These are phyloP conservation scores for Colletotrichum caudatum DNA, from an alignment of 2,329 filamentous ascomycete species.

Conservation along the genomic window DNA sequence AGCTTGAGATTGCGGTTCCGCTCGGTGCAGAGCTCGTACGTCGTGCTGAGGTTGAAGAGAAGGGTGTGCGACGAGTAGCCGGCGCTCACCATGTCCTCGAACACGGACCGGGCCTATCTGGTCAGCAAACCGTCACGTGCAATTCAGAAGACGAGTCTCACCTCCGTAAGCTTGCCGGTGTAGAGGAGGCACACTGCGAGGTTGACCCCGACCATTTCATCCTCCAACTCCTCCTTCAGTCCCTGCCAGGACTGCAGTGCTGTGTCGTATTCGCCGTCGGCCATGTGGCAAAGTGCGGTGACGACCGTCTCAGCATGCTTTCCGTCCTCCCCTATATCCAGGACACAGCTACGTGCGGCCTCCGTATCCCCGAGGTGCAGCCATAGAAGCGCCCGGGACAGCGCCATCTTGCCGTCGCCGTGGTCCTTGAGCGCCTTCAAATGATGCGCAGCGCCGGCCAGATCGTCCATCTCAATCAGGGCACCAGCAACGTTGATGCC, in stretches of 20 bases:
- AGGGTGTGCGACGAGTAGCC: conserved; percentile 80
- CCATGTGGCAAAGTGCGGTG: conserved; percentile 79
- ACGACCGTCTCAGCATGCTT: conserved; percentile 64
- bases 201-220: conserved; percentile 84
- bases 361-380: conserved; percentile 82
- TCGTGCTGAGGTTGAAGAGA: conserved; percentile 89
- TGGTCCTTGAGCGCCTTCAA: conserved; percentile 68
- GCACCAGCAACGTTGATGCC: conserved; percentile 76
- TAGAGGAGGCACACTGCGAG: conserved; percentile 88
- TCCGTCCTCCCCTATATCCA: conserved; percentile 44
- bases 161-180: conserved; percentile 79
- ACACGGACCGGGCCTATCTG: conserved; percentile 69
- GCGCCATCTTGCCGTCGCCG: conserved; percentile 55
- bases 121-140: conserved; percentile 45
- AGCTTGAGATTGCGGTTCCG: conserved; percentile 77
- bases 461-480: conserved; percentile 87
- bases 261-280: conserved; percentile 77
- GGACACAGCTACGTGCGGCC: conserved; percentile 70
- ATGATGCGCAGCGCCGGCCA: conserved; percentile 82
- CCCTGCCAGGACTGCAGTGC: conserved; percentile 74
- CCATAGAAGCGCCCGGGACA: conserved; percentile 75
- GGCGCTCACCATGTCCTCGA: conserved; percentile 74
- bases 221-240: conserved; percentile 55
- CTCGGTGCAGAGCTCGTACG: conserved; percentile 93
- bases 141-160: conserved; percentile 50